phyloP scores from a whole-genome alignment of 2,329 filamentous ascomycete species.

The Cladosporium sp. region DNA sequence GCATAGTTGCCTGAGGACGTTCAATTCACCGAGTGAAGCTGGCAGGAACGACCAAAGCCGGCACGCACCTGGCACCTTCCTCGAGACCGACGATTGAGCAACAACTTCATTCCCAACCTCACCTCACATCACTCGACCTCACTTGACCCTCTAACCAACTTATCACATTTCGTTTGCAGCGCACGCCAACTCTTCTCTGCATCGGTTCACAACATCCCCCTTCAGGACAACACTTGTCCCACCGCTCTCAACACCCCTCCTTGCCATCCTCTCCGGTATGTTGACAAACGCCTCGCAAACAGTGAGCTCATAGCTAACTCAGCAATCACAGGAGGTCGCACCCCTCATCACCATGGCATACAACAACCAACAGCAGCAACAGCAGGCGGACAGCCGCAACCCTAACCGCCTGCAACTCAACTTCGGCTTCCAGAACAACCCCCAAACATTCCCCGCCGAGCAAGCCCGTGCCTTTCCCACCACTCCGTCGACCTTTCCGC shows the following conservation, averaged over 20 bases:
- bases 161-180: neutral
- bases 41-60: neutral
- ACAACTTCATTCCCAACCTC: neutral
- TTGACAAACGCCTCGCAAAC: neutral
- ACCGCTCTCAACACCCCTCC: neutral
- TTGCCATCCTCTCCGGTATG: slow-evolving; percentile 5
- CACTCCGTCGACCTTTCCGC: slow-evolving; percentile 92
- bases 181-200: neutral
- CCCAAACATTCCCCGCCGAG: slow-evolving; percentile 40
- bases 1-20: slow-evolving; percentile 1
- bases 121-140: neutral
- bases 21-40: neutral
- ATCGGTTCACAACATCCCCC: too few relatives aligned
- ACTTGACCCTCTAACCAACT: neutral
- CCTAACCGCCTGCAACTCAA: slow-evolving; percentile 49
- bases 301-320: neutral
- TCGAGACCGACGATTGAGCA: neutral
- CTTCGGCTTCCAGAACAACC: slow-evolving; percentile 43
- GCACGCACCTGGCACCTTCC: neutral
- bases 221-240: neutral
- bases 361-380: slow-evolving; percentile 9
- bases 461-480: slow-evolving; percentile 52
- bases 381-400: slow-evolving; percentile 28
- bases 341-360: slow-evolving; percentile 13
- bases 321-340: neutral